phyloP scores from a whole-genome alignment of 306 rosid genomes.

The Lotus japonicus region DNA sequence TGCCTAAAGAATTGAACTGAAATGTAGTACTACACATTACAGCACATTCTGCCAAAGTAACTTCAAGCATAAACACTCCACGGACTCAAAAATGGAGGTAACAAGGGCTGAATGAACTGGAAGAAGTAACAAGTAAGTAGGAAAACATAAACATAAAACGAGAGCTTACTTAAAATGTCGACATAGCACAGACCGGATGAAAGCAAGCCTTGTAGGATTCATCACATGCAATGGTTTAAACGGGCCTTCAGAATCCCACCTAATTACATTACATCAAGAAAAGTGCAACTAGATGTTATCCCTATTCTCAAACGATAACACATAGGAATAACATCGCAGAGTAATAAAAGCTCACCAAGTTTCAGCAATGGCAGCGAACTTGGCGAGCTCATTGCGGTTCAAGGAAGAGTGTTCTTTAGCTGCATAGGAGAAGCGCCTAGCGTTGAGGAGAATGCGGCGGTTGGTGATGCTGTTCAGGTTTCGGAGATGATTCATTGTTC shows the following conservation, averaged over 20 bases:
- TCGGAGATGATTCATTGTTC: conserved; percentile 10
- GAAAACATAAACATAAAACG: too few relatives aligned
- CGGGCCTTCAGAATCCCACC: conserved; percentile 98
- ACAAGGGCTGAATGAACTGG: too few relatives aligned
- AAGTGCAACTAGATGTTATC: neutral
- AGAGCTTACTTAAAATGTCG: conserved; percentile 74
- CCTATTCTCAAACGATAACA: neutral
- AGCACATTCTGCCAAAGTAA: neutral
- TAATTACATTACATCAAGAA: conserved; percentile 16
- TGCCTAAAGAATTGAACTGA: neutral
- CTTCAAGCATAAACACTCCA: too few relatives aligned
- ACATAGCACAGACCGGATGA: conserved; percentile 74
- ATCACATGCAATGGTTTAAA: conserved; percentile 83
- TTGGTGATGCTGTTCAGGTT: neutral
- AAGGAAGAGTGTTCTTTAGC: conserved; percentile 40
- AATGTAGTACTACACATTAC: neutral
- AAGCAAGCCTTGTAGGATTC: conserved; percentile 85
- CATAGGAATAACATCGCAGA: too few relatives aligned
- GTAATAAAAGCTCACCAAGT: conserved; percentile 52
- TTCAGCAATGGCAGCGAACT: conserved; percentile 69
- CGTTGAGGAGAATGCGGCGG: conserved; percentile 11
- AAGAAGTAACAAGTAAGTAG: too few relatives aligned
- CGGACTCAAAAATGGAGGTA: too few relatives aligned
- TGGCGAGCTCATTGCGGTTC: conserved; percentile 58
- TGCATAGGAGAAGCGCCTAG: conserved; percentile 42